Evolutionary conservation across 371 early-diverging fungal genomes (phyloP), one percentile per base, ranked within the genome.

Genomic region (Mortierella sp.): DNA sequence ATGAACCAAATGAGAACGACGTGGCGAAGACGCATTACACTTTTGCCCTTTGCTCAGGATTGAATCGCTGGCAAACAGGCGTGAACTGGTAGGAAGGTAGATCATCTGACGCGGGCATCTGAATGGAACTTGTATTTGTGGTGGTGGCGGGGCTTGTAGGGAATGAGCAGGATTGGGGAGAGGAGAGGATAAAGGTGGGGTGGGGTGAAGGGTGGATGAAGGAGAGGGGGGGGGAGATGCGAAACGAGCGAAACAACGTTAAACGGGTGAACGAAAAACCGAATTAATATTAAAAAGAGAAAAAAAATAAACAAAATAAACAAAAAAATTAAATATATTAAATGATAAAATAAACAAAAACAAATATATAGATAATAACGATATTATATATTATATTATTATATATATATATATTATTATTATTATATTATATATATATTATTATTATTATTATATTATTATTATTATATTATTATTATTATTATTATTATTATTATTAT

Each of bases 71-170:
- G 46, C 83, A 84, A 47, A 88, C 87, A 45, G 84, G 75, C 15
- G 86, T 82, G 79, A 88, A 88, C 66, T 88, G 89, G 71, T 88
- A 88, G 25, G 85, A 83, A 28, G 87, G 84, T 21, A 83, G 71
- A 65, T 86, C 87, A 47, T 87, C 87, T 72, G 86, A 85, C 18
- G 72, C 66, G 46, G 72, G 58, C 72, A 72, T 37, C 37, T 37
- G 37, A 37, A 37, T 37, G 9, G 9, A 37, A 37, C 9, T 9
- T 37, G 37, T 37, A 37, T 37, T 37, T 37, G 37, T 3, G 5
- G 37, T 37, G n/a, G n/a, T n/a, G n/a, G 37, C 37, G 9, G 37
- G 37, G 37, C 5, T 37, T 37, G 37, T 9, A 37, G 37, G 9
- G 37, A 37, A 37, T 37, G 37, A 37, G 37, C 37, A 37, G 37